Percentiles rank a stretch among this genome's conserved stretches.
Evolutionary conservation across 169 alveolate genomes (phyloP).

Genomic region (Plasmodium chabaudi): DNA sequence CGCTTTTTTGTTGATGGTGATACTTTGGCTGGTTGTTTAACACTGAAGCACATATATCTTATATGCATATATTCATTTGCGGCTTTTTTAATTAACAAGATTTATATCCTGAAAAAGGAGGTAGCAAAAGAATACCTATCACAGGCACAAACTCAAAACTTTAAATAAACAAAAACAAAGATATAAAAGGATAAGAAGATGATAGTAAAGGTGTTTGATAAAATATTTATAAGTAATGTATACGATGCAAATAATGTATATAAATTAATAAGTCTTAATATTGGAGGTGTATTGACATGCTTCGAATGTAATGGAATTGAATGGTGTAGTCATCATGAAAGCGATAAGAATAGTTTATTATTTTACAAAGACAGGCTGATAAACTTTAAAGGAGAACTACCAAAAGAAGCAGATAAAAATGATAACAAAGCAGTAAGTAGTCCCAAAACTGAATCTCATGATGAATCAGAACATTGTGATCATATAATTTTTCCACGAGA

Average conservation of each 20-base stretch:
- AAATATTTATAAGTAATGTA: constrained; percentile 53
- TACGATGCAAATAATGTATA: constrained; percentile 57
- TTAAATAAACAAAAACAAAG: no score
- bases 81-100: no score
- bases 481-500: constrained; percentile 34
- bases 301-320: constrained; percentile 45
- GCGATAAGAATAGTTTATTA: constrained; percentile 5
- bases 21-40: no score
- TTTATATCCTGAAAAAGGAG: no score
- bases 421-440: neutral
- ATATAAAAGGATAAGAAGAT: neutral
- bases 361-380: constrained; percentile 47
- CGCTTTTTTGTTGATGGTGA: no score
- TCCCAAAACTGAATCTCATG: neutral
- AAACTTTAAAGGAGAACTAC: constrained; percentile 15
- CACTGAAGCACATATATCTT: no score
- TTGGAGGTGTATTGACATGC: constrained; percentile 68
- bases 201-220: constrained; percentile 64
- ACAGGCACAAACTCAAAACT: no score
- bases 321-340: constrained; percentile 22
- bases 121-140: no score
- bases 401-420: neutral
- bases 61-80: no score
- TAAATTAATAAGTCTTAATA: constrained; percentile 34
- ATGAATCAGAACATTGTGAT: constrained; percentile 27